Conservation (phyloP, 306 rosid genomes). For the Dryas octopetala region DNA sequence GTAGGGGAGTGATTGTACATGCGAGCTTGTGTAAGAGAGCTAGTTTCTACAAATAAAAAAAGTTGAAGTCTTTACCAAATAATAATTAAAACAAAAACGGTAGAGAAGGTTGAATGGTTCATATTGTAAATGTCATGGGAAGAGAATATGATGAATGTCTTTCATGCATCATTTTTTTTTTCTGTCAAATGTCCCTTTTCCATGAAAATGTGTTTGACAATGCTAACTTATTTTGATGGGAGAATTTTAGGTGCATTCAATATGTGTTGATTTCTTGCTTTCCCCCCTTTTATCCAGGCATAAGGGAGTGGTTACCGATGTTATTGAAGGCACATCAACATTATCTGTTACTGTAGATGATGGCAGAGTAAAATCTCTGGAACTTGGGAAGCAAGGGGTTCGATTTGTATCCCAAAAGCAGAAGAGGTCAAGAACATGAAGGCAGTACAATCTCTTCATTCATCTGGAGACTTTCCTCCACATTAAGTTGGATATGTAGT, state of each 20-base stretch:
- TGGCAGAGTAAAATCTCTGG: constrained; percentile 57
- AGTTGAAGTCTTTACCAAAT: too few species aligned
- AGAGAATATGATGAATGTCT: not conserved
- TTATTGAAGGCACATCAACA: constrained; percentile 63
- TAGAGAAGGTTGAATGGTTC: not conserved
- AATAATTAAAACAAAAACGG: not conserved
- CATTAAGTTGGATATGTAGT: constrained; percentile 6
- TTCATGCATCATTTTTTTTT: not conserved
- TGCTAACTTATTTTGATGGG: not conserved
- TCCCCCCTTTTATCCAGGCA: constrained; percentile 55
- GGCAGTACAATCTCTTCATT: constrained; percentile 20
- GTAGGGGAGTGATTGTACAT: too few species aligned
- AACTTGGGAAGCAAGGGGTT: constrained; percentile 84
- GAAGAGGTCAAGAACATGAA: constrained; percentile 69
- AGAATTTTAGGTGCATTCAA: not conserved
- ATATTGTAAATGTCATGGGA: not conserved
- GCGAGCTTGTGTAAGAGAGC: not conserved
- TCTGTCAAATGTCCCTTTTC: not conserved
- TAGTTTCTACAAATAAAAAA: not conserved
- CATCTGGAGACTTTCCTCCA: constrained; percentile 23
- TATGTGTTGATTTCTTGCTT: not conserved
- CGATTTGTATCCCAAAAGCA: constrained; percentile 79
- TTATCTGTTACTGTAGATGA: constrained; percentile 77
- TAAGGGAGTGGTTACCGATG: constrained; percentile 69
- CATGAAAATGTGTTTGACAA: not conserved